Evolutionary conservation across 495 filamentous ascomycete species (phyloP), one percentile per base, ranked within the genome.

Genomic region (Achaetomiella virescens): DNA sequence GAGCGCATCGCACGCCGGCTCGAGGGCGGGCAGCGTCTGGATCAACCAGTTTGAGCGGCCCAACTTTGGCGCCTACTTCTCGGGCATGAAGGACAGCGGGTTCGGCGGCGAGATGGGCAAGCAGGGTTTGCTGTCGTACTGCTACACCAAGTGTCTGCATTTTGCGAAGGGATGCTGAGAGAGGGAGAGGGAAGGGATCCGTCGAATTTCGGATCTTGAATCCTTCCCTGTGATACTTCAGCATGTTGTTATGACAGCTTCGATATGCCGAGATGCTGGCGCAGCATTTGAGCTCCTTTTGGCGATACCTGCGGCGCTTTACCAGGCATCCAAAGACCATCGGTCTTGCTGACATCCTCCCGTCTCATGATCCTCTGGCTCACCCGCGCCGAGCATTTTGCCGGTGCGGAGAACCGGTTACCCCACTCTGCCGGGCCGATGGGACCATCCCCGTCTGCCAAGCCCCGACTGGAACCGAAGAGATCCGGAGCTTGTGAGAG

Each of bases 21-120:
- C 21, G 71, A 80, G 58, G n/a, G 75, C 78, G 0, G 83, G 82
- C 3, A 75, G 64, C 20, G 80, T 85, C 20, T 85, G 77, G 77
- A 78, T 85, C 38, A 84, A 85, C 65, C 67, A 65, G 59, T 70
- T 67, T 40, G 78, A 81, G 60, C 46, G 71, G 35, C 73, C 73
- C 8, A 67, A 75, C 56, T 78, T 74, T 44, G 78, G 79, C 54
- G 78, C 75, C 1, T 78, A 78, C 47, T 87, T 87, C 61, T 77
- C 72, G 15, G 85, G 85, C 15, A 78, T 81, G 64, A 87, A 88
- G 74, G 74, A 84, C 57, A 81, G 76, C 55, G 85, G 86, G 1
- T 79, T 85, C 54, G 85, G 85, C 3, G 78, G 78, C 17, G 85
- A 87, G 67, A 81, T 82, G 70, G 80, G 80, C 2, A 69, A 73